phyloP scores from a whole-genome alignment of 2,329 filamentous ascomycete genomes.

The Phialophora tarda region DNA sequence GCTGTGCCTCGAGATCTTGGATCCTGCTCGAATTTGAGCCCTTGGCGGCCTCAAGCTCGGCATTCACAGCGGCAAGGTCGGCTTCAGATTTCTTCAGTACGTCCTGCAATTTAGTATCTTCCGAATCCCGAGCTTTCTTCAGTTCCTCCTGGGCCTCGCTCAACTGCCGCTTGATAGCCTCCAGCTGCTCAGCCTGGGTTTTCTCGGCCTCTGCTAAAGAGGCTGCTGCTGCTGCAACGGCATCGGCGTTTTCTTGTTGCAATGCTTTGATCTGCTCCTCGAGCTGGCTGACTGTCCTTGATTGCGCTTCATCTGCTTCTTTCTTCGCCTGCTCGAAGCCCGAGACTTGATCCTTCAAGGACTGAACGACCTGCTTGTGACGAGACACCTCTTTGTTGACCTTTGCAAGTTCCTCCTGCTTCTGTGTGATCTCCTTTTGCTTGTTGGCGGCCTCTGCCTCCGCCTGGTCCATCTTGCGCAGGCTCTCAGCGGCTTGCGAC shows the following conservation, averaged over 20 bases:
- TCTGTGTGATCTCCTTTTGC: constrained; percentile 32
- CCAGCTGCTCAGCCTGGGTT: constrained; percentile 24
- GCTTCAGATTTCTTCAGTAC: constrained; percentile 43
- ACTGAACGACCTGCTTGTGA: constrained; percentile 32
- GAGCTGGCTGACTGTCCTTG: constrained; percentile 19
- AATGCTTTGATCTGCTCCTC: constrained; percentile 30
- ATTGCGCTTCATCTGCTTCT: constrained; percentile 24
- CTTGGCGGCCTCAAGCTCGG: constrained; percentile 38
- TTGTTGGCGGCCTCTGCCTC: constrained; percentile 24
- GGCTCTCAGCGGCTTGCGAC: constrained; percentile 27
- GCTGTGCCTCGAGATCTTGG: constrained; percentile 26
- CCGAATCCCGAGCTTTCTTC: constrained; percentile 42
- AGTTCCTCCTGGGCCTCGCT: constrained; percentile 46
- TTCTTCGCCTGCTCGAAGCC: constrained; percentile 30
- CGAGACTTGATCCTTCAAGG: constrained; percentile 29
- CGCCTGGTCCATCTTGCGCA: constrained; percentile 26
- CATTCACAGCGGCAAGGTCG: constrained; percentile 43
- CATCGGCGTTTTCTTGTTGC: constrained; percentile 26
- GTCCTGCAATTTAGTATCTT: constrained; percentile 44
- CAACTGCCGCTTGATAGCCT: constrained; percentile 40
- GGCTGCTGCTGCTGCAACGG: constrained; percentile 42
- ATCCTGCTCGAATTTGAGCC: constrained; percentile 24
- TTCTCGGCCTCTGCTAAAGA: constrained; percentile 39
- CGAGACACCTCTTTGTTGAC: constrained; percentile 29
- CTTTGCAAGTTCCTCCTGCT: constrained; percentile 32